These are phyloP conservation scores for Cyclotella cryptica DNA, from an alignment of 108 stramenopile species.

Conservation along the genomic window DNA sequence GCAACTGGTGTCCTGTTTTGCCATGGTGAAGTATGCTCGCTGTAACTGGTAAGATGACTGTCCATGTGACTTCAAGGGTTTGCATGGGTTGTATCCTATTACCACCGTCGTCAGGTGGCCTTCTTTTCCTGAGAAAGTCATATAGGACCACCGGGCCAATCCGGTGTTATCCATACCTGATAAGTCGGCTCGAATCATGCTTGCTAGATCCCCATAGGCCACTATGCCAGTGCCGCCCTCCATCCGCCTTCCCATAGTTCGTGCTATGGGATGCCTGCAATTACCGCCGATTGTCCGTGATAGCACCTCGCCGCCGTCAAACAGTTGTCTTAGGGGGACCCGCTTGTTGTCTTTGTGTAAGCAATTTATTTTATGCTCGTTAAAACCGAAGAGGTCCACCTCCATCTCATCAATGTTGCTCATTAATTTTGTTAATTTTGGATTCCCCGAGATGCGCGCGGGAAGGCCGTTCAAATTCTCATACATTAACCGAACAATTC, in stretches of 20 bases:
- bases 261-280: too few relatives aligned
- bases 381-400: too few relatives aligned
- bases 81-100: constrained; percentile 19
- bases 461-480: too few relatives aligned
- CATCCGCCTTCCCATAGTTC: too few relatives aligned
- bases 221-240: too few relatives aligned
- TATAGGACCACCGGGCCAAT: constrained; percentile 2
- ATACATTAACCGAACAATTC: not conserved
- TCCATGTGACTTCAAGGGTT: not conserved
- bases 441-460: not conserved
- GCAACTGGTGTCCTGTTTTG: not conserved
- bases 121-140: not conserved
- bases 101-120: constrained; percentile 8
- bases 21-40: constrained; percentile 9
- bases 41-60: constrained; percentile 16
- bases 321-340: constrained; percentile 5
- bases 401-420: constrained; percentile 21
- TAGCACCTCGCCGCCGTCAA: constrained; percentile 22
- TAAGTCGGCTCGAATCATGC: too few relatives aligned
- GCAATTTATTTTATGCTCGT: too few relatives aligned
- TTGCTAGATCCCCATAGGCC: too few relatives aligned
- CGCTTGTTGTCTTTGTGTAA: too few relatives aligned
- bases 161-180: constrained; percentile 1
- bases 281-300: too few relatives aligned
- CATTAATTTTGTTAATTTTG: not conserved